Base-by-base conservation (phyloP, 1,139 yeast species). In the Yarrowia galli region DNA sequence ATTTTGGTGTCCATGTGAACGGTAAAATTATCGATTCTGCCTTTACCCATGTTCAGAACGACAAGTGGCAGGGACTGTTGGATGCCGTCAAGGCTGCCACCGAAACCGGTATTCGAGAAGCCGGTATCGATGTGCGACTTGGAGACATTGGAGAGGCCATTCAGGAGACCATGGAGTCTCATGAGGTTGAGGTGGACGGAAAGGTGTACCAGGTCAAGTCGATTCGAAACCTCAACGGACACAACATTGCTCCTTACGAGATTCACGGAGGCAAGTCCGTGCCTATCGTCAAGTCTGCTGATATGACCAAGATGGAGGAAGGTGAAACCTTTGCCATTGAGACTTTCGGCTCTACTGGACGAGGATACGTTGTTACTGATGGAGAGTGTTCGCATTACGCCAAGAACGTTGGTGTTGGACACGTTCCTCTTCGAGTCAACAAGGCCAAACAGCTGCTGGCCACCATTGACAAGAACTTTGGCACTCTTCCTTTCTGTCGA, bases 311-410 rank as follows among this genome's bases (percentile, higher is more conserved):
- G 83, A 93, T 95, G 98, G 99, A 96, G 78, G 99, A 95, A 81
- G 98, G 98, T 70, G 99, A 95, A 78, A 89, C 92, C 2, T 95
- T 92, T 82, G 99, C 99, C 68, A 93, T 96, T 75, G 99, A 95
- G 79, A 95, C 99, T 4, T 95, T 95, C 75, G 99, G 99, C 7
- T 87, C 97, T 54, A 95, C 99, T 1, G 99, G 99, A 71, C 86
- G 89, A 71, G 99, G 98, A 35, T 89, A 88, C 74, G 99, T 95
- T 48, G 81, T 88, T 67, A 83, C 87, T 25, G 89, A 88, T 70
- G 99, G 99, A 63, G 99, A 96, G 79, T 89, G 95, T 74, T 92
- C 98, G 13, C 99, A 95, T 80, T 95, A 95, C 77, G 93, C 97
- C 45, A 81, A 87, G 74, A 85, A 83, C 73, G 77, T 79, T 38